Base-by-base conservation (phyloP, 2,329 filamentous ascomycete genomes). In the Pseudonectria foliicola region DNA sequence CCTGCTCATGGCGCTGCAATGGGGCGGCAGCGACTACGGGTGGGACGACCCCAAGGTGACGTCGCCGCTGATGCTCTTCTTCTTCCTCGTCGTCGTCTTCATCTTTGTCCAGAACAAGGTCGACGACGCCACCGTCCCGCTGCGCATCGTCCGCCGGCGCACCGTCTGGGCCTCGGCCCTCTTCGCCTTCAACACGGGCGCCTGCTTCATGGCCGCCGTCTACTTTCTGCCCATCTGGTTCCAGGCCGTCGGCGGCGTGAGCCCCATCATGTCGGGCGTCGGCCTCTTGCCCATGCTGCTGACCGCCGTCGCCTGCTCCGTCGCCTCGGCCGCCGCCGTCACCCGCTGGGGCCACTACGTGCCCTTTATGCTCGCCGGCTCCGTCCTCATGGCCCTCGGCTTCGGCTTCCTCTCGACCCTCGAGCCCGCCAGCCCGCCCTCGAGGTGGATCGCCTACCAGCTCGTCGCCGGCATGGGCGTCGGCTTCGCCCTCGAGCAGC, bases 1-100 rank as follows among this genome's bases (percentile, higher is more conserved):
- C 41, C 55, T 71, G 13, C 47, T 73, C 0, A 55, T 74, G 1
- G 68, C 68, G n/a, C 54, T 75, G 6, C 67, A 72, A 38, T 73
- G 67, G 67, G 65, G 65, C 16, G 65, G 63, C 7, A 52, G 52
- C 23, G 57, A 54, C 33, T 63, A 64, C 27, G 37, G 43, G 4
- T 58, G 49, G 55, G 42, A 30, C 31, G 40, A 43, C 34, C 45
- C 38, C 13, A 41, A 25, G 13, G 48, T 56, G 12, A 50, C 48
- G 1, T 50, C 44, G 15, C 46, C 63, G 2, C 51, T 63, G 11
- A 50, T 61, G 38, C 36, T 59, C 0, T 53, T 57, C 4, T 50
- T 35, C 1, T 38, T 63, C 10, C 42, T 64, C 3, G 47, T 62
- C 11, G n/a, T 52, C 8, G 13, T 48, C 3, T 69, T 68, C 38